phyloP scores from a whole-genome alignment of 352 stramenopile genomes.

The Saprolegnia diclina region DNA sequence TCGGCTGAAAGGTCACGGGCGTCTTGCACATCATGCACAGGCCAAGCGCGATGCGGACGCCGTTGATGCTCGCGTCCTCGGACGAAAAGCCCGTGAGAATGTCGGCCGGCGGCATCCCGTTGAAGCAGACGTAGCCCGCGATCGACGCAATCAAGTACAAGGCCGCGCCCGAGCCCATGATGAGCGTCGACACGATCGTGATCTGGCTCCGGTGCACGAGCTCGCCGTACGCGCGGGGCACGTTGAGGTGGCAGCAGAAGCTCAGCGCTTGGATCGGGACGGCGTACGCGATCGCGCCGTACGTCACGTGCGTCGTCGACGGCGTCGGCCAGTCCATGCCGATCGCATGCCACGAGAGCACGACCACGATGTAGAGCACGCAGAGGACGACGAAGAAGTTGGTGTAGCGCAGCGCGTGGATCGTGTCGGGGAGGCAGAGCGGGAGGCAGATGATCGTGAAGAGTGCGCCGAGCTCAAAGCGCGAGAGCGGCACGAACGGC shows the following conservation, averaged over 20 bases:
- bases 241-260: constrained; percentile 77
- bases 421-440: constrained; percentile 75
- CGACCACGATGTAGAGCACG: constrained; percentile 74
- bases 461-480: constrained; percentile 50
- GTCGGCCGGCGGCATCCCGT: constrained; percentile 74
- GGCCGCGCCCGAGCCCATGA: constrained; percentile 45
- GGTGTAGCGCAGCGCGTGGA: constrained; percentile 73
- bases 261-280: constrained; percentile 75
- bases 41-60: constrained; percentile 60
- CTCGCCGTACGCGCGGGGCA: constrained; percentile 72
- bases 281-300: constrained; percentile 44
- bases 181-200: constrained; percentile 56
- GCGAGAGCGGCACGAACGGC: constrained; percentile 57
- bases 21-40: constrained; percentile 77
- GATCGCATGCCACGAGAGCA: constrained; percentile 43
- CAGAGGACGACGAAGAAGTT: constrained; percentile 73
- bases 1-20: constrained; percentile 79
- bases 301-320: neutral
- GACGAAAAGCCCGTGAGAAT: constrained; percentile 69
- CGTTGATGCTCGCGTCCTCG: constrained; percentile 73
- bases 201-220: constrained; percentile 66
- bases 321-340: constrained; percentile 4
- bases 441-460: constrained; percentile 66
- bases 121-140: constrained; percentile 72
- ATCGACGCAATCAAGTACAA: constrained; percentile 63